Evolutionary conservation across 2,329 filamentous ascomycete genomes (phyloP), one percentile per base, ranked within the genome.

Genomic region (Dactylellina drechsleri): DNA sequence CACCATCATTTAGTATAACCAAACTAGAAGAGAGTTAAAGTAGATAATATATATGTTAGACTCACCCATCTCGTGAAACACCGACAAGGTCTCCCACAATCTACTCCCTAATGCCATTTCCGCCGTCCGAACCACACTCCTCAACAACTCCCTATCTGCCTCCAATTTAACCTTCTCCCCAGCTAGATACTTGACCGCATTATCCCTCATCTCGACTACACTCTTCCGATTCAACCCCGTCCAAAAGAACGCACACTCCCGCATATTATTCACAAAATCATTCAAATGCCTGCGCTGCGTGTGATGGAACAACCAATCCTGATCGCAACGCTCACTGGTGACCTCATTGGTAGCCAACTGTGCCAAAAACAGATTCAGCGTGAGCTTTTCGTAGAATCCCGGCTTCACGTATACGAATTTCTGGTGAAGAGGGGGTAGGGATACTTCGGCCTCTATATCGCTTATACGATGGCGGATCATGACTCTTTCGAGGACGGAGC

Each of bases 281-380:
- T 89, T 83, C 12, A 96, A 83, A 45, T 86, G 85, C 76, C 88
- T 90, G 31, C 87, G 84, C 78, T 93, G 93, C 12, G 86, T 88
- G 0, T 87, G 86, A 78, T 97, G 91, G 78, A 97, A 97, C 77
- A 98, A 90, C 80, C 97, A 97, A 80, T 97, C 93, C 66, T 87
- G 85, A 78, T 94, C 94, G 0, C 87, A 88, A 10, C 93, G 85
- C 80, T 97, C 92, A 4, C 93, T 97, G 23, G 93, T 93, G 0
- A 98, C 89, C 0, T 92, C 89, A 80, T 98, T 98, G 77, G 92
- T 90, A 1, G 91, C 89, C 54, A 97, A 87, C 80, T 92, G 89
- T 82, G 95, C 91, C 0, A 92, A 87, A 80, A 97, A 97, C 0
- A 96, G 82, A 77, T 97, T 97, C 26, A 93, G 85, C 0, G 90